Evolutionary conservation across 2,329 filamentous ascomycete genomes (phyloP).

Genomic region (Hypoxylon sp.): DNA sequence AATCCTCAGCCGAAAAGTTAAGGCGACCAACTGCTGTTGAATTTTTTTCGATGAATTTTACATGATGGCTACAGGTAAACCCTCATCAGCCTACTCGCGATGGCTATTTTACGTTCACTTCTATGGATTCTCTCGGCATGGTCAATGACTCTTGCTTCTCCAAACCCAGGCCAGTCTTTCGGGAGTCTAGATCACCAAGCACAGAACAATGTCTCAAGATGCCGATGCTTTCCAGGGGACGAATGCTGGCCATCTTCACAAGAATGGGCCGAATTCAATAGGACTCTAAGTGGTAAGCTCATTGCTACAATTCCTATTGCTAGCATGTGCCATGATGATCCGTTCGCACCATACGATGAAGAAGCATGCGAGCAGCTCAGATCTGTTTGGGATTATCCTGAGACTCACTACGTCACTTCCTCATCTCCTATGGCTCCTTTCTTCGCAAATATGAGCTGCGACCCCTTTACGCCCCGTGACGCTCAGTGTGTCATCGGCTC

Average conservation of each 20-base stretch:
- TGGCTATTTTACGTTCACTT: too few relatives aligned
- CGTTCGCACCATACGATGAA: not conserved
- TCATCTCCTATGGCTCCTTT: conserved; percentile 47
- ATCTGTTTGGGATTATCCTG: conserved; percentile 3
- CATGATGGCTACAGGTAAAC: too few relatives aligned
- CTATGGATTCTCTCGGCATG: too few relatives aligned
- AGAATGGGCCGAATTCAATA: conserved; percentile 61
- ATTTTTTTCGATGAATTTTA: too few relatives aligned
- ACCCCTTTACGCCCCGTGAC: conserved; percentile 59
- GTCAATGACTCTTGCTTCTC: too few relatives aligned
- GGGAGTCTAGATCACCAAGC: too few relatives aligned
- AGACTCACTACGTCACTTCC: conserved; percentile 20
- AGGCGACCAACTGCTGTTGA: too few relatives aligned
- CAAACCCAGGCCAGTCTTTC: too few relatives aligned
- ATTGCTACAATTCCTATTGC: conserved; percentile 61
- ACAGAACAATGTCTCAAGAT: conserved; percentile 7
- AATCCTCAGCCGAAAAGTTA: too few relatives aligned
- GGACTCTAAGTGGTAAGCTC: conserved; percentile 59
- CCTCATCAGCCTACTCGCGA: too few relatives aligned
- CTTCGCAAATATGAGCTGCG: conserved; percentile 47
- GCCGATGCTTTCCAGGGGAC: conserved; percentile 58
- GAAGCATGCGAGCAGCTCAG: not conserved
- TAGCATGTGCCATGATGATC: conserved; percentile 58
- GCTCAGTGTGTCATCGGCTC: conserved; percentile 57
- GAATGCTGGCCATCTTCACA: conserved; percentile 2